Evolutionary conservation across 805 yeast genomes (phyloP).

Genomic region (Deakozyma indianensis): DNA sequence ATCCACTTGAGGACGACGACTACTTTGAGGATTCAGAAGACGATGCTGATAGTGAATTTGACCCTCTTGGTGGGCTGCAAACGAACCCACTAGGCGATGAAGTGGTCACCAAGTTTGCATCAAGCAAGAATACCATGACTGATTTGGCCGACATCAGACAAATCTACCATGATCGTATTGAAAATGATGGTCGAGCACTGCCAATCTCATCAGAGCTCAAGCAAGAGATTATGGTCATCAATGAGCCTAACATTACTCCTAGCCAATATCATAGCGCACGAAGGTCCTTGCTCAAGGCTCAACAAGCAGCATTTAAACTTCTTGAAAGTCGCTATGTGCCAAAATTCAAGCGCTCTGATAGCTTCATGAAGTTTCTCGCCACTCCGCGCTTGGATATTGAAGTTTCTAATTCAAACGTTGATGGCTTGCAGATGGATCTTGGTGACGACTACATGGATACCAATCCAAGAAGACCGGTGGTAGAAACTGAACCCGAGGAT

Average conservation of each 20-base stretch:
- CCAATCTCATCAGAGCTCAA: constrained; percentile 20
- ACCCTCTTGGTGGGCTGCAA: constrained; percentile 14
- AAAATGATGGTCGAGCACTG: constrained; percentile 9
- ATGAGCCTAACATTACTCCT: constrained; percentile 6
- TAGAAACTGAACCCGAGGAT: constrained; percentile 10
- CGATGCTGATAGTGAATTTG: constrained; percentile 15
- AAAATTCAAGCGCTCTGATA: constrained; percentile 46
- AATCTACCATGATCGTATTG: constrained; percentile 33
- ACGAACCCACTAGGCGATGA: constrained; percentile 8
- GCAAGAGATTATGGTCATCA: constrained; percentile 20
- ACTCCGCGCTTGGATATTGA: constrained; percentile 9
- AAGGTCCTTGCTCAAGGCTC: constrained; percentile 43
- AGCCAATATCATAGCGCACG: constrained; percentile 38
- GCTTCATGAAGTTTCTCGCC: constrained; percentile 39
- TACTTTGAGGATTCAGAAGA: constrained; percentile 17
- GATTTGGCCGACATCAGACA: constrained; percentile 39
- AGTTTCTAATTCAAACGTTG: constrained; percentile 10
- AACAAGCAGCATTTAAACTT: constrained; percentile 33
- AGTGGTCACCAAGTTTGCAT: constrained; percentile 15
- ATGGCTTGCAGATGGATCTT: constrained; percentile 18
- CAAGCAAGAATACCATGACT: constrained; percentile 21
- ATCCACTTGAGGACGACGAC: constrained; percentile 55
- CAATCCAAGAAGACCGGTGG: constrained; percentile 25
- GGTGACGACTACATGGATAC: constrained; percentile 13
- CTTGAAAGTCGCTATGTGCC: constrained; percentile 40